Conservation (phyloP, 1,139 yeast genomes). For the Zygosaccharomyces sapae region DNA sequence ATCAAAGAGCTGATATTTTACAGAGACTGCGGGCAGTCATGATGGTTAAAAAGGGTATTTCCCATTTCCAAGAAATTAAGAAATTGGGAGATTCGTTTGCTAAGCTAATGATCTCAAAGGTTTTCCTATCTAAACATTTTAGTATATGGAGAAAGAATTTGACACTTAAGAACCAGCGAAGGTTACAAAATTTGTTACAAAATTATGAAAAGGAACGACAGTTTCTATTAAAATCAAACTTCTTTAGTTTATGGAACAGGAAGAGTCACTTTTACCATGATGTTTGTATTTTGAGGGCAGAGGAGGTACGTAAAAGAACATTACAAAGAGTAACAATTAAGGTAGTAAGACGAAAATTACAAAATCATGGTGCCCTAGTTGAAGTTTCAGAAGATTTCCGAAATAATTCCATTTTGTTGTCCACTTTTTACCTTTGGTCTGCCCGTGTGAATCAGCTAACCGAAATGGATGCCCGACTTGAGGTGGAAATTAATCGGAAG, state of each 20-base stretch:
- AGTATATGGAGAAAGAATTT: slow-evolving; percentile 15
- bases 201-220: slow-evolving; percentile 8
- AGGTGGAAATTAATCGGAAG: slow-evolving; percentile 19
- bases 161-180: slow-evolving; percentile 8
- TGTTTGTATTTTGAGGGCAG: slow-evolving; percentile 15
- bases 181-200: slow-evolving; percentile 13
- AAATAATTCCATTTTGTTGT: slow-evolving; percentile 15
- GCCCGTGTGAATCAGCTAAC: slow-evolving; percentile 13
- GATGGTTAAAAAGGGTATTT: slow-evolving; percentile 10
- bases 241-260: slow-evolving; percentile 21
- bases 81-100: slow-evolving; percentile 4
- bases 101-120: slow-evolving; percentile 5
- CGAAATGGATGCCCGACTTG: slow-evolving; percentile 21
- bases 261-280: slow-evolving; percentile 11
- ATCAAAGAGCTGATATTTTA: slow-evolving; percentile 8
- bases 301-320: slow-evolving; percentile 5
- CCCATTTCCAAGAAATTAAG: slow-evolving; percentile 8
- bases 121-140: slow-evolving; percentile 11
- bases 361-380: slow-evolving; percentile 15
- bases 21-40: slow-evolving; percentile 7
- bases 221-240: neutral
- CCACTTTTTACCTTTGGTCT: slow-evolving; percentile 16
- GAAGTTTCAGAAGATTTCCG: slow-evolving; percentile 25
- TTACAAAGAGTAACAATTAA: slow-evolving; percentile 4
- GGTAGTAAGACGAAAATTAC: neutral